These are phyloP conservation scores for Limtongia smithiae DNA, from an alignment of 805 yeast genomes.

Conservation along the genomic window DNA sequence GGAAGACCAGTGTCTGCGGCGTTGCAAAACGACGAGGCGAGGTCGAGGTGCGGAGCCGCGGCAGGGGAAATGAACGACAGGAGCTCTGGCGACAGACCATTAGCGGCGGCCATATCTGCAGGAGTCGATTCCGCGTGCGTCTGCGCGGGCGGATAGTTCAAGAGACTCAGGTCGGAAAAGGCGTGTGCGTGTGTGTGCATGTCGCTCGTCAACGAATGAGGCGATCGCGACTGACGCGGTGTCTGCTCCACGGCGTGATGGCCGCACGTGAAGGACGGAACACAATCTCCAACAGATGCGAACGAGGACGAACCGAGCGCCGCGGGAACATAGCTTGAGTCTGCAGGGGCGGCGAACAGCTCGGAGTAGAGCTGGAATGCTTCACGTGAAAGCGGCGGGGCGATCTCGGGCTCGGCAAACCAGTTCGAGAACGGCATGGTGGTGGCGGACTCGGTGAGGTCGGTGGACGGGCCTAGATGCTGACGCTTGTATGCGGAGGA, in stretches of 20 bases:
- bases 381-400: neutral
- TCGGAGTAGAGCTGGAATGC: neutral
- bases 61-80: constrained; percentile 18
- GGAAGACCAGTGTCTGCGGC: neutral
- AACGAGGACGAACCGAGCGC: too few species aligned
- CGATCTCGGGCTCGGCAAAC: too few species aligned
- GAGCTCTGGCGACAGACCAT: constrained; percentile 20
- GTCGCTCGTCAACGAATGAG: neutral
- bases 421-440: too few species aligned
- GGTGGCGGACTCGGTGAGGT: too few species aligned
- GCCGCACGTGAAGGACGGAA: neutral
- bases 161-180: neutral
- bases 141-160: neutral
- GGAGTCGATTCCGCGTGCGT: neutral
- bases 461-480: too few species aligned
- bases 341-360: neutral
- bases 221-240: neutral
- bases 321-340: neutral
- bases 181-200: neutral
- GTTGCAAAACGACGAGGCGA: neutral
- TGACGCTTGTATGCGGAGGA: too few species aligned
- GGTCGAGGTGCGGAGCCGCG: constrained; percentile 10
- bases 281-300: too few species aligned
- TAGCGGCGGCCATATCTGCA: constrained; percentile 13
- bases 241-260: neutral